A percentile compares a stretch with the other conserved stretches of the same genome.
Evolutionary conservation across 306 rosid genomes (phyloP).

Genomic region (Hippophae tibetana): DNA sequence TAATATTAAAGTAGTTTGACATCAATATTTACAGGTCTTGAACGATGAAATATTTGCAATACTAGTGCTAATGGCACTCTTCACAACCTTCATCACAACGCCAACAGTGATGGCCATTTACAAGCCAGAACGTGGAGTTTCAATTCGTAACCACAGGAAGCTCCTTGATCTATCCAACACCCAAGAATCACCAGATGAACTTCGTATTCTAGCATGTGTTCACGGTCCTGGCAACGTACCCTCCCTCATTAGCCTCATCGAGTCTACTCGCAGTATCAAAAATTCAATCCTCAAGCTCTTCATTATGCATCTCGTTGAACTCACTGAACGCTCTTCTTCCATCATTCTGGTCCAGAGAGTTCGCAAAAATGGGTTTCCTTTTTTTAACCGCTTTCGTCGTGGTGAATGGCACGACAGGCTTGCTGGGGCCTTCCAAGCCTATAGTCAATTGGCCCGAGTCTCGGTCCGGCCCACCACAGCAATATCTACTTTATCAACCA

Average conservation of each 20-base stretch:
- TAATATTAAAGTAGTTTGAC: background rate
- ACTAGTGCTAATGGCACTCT: constrained; percentile 77
- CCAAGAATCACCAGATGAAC: constrained; percentile 13
- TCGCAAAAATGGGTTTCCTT: constrained; percentile 59
- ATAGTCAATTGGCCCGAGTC: constrained; percentile 53
- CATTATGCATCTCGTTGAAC: constrained; percentile 72
- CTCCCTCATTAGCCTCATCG: constrained; percentile 41
- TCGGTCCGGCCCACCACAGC: constrained; percentile 54
- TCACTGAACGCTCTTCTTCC: constrained; percentile 71
- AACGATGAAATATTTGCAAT: constrained; percentile 80
- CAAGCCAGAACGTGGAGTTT: constrained; percentile 45
- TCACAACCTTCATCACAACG: constrained; percentile 83
- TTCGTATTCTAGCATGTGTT: constrained; percentile 61
- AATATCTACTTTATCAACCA: constrained; percentile 51
- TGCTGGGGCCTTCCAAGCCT: constrained; percentile 47
- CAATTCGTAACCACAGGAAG: constrained; percentile 28
- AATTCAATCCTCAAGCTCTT: constrained; percentile 43
- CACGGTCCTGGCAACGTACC: constrained; percentile 56
- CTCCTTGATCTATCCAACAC: constrained; percentile 34
- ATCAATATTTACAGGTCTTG: constrained; percentile 36
- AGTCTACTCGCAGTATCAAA: constrained; percentile 44
- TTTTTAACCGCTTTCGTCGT: constrained; percentile 36
- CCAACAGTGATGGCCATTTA: constrained; percentile 67
- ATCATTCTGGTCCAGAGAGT: constrained; percentile 55
- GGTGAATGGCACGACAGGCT: constrained; percentile 40